Evolutionary conservation across 2,329 filamentous ascomycete species (phyloP).

Genomic region (Phaeosphaeriaceae sp.): DNA sequence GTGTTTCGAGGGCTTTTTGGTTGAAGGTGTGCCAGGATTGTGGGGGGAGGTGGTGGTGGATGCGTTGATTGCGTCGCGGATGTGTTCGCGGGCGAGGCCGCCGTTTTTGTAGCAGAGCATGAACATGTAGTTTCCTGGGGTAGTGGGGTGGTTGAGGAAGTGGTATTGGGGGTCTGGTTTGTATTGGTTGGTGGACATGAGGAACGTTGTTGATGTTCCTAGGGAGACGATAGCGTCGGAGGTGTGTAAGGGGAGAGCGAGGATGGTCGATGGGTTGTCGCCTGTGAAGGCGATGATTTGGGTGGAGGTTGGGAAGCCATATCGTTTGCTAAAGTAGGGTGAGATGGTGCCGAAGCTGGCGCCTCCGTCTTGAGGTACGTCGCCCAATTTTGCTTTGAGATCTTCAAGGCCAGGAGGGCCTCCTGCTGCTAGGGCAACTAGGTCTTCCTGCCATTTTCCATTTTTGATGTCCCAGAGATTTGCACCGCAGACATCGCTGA

Average conservation of each 20-base stretch:
- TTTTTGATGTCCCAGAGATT: slow-evolving; percentile 90
- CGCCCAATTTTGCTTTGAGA: slow-evolving; percentile 79
- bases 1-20: slow-evolving; percentile 68
- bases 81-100: slow-evolving; percentile 85
- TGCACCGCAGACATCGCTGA: slow-evolving; percentile 94
- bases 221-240: slow-evolving; percentile 94
- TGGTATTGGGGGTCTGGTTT: slow-evolving; percentile 89
- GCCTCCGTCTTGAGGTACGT: slow-evolving; percentile 81
- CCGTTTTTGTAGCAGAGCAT: slow-evolving; percentile 99
- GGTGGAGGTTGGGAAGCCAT: slow-evolving; percentile 78
- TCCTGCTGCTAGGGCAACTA: slow-evolving; percentile 78
- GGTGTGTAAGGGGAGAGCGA: slow-evolving; percentile 83
- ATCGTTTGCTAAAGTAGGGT: slow-evolving; percentile 77
- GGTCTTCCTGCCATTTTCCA: slow-evolving; percentile 73
- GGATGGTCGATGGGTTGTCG: slow-evolving; percentile 94
- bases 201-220: slow-evolving; percentile 93
- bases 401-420: slow-evolving; percentile 61
- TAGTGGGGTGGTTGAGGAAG: slow-evolving; percentile 98
- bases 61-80: slow-evolving; percentile 80
- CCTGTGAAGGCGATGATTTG: slow-evolving; percentile 87
- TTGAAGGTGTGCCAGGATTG: slow-evolving; percentile 86
- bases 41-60: slow-evolving; percentile 46
- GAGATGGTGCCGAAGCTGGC: slow-evolving; percentile 77
- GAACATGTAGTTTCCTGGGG: slow-evolving; percentile 93
- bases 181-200: slow-evolving; percentile 95